phyloP scores from a whole-genome alignment of 1,284 basidiomycete genomes.

The Coniferiporia sulphurascens region DNA sequence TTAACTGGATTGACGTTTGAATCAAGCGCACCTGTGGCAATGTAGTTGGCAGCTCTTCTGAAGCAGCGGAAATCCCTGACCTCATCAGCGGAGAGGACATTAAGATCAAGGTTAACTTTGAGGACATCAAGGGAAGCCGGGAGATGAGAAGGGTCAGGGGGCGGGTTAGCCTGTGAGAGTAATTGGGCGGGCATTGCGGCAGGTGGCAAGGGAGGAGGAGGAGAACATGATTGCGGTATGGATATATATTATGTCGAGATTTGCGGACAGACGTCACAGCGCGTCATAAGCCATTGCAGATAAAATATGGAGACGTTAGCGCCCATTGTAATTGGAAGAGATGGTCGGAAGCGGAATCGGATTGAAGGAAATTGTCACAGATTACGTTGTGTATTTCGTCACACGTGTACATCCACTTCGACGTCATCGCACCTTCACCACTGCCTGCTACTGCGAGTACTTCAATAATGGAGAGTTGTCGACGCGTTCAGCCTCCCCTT shows the following conservation, averaged over 20 bases:
- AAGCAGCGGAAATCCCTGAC: constrained; percentile 48
- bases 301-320: no score
- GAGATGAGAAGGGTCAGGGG: constrained; percentile 55
- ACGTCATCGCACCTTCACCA: no score
- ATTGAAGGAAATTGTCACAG: no score
- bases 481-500: no score
- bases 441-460: no score
- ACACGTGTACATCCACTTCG: no score
- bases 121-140: constrained; percentile 45
- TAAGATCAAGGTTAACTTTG: constrained; percentile 38
- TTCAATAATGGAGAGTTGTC: no score
- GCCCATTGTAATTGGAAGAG: no score
- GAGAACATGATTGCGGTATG: background rate
- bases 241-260: no score
- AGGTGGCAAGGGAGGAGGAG: background rate
- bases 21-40: constrained; percentile 48
- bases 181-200: constrained; percentile 52
- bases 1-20: background rate
- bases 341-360: no score
- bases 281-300: background rate
- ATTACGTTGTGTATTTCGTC: no score
- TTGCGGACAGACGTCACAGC: background rate
- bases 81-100: constrained; percentile 45
- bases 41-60: constrained; percentile 57
- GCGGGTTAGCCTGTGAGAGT: constrained; percentile 53